A percentile compares a stretch with the other conserved stretches of the same genome.
phyloP scores from a whole-genome alignment of 257 asterid genomes.

The Buddleja alternifolia region DNA sequence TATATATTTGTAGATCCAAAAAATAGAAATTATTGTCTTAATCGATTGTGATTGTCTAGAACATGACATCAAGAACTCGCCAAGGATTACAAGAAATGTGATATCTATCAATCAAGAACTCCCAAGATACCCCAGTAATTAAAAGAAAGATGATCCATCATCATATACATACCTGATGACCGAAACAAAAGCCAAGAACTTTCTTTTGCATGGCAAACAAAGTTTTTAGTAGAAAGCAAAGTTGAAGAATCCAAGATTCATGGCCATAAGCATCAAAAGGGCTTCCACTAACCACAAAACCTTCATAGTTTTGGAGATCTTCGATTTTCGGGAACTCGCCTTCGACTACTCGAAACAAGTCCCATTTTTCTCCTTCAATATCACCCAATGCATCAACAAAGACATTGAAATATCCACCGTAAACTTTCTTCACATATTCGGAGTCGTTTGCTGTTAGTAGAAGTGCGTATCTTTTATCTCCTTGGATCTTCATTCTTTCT shows the following conservation, averaged over 20 bases:
- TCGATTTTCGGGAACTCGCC: constrained; percentile 47
- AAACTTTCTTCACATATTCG: constrained; percentile 48
- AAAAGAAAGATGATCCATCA: no score
- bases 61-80: no score
- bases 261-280: constrained; percentile 64
- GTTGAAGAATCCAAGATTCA: constrained; percentile 55
- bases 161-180: constrained; percentile 48
- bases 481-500: constrained; percentile 31
- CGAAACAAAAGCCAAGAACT: constrained; percentile 67
- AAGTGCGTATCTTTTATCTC: constrained; percentile 44
- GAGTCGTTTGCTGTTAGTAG: constrained; percentile 50
- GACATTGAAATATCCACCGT: constrained; percentile 59
- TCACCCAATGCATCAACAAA: constrained; percentile 49
- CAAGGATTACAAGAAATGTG: no score
- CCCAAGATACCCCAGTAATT: no score
- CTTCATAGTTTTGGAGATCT: constrained; percentile 52
- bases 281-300: constrained; percentile 63
- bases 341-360: constrained; percentile 52
- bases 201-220: constrained; percentile 45
- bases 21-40: no score
- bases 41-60: no score
- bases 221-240: constrained; percentile 45
- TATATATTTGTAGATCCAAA: no score
- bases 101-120: no score
- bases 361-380: constrained; percentile 68